phyloP scores from a whole-genome alignment of 2,329 filamentous ascomycete species.

The Curvularia spicifera region DNA sequence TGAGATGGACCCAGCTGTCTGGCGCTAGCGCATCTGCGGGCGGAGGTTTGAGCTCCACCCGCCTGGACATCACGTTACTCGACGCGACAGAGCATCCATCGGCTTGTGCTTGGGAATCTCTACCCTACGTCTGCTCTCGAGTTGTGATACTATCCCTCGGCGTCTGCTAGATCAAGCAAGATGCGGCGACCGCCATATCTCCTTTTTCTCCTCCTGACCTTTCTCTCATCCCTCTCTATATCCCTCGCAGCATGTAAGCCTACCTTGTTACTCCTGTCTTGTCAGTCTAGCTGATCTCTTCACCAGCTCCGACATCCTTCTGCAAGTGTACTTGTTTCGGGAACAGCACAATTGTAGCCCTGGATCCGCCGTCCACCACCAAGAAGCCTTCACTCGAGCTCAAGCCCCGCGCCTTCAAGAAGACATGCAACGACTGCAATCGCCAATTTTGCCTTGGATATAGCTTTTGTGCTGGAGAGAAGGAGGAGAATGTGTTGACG shows the following conservation, averaged over 20 bases:
- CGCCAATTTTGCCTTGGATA: slow-evolving; percentile 70
- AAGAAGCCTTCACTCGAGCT: slow-evolving; percentile 28
- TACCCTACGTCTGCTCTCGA: background rate
- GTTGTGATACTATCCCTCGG: background rate
- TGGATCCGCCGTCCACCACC: slow-evolving; percentile 55
- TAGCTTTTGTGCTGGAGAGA: slow-evolving; percentile 65
- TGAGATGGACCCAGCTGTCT: slow-evolving; percentile 25
- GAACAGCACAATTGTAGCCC: slow-evolving; percentile 71
- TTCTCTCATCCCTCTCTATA: slow-evolving; percentile 48
- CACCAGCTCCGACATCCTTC: slow-evolving; percentile 64
- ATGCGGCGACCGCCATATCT: slow-evolving; percentile 35
- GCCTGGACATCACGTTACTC: background rate
- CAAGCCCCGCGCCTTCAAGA: slow-evolving; percentile 46
- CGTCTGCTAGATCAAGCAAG: background rate
- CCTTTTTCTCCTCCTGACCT: slow-evolving; percentile 33
- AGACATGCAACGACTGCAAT: slow-evolving; percentile 70
- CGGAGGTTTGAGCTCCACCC: slow-evolving; percentile 22
- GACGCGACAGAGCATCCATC: background rate
- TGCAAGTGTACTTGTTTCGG: slow-evolving; percentile 75
- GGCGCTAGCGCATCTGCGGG: slow-evolving; percentile 23
- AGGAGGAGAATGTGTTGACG: slow-evolving; percentile 69
- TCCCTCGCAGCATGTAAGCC: slow-evolving; percentile 54
- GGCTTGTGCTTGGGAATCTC: background rate
- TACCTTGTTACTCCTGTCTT: background rate
- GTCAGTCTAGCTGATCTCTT: background rate